Evolutionary conservation across 768 basidiomycete genomes (phyloP).

Genomic region (Xerocomellus dryophilus): DNA sequence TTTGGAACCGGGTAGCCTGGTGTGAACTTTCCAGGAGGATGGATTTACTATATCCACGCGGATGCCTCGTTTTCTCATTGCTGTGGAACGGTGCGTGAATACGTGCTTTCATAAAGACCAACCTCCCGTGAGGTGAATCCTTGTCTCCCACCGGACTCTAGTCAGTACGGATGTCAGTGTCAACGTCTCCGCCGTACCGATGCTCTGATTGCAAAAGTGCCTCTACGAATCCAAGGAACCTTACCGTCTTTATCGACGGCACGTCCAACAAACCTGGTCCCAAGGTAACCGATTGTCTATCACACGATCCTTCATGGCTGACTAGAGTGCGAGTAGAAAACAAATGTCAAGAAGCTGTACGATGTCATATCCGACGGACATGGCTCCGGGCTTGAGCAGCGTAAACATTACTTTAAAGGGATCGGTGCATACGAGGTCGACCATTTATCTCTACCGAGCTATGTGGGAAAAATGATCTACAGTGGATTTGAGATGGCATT

Average conservation of each 20-base stretch:
- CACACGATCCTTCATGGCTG: background rate
- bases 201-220: background rate
- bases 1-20: no score
- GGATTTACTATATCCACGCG: no score
- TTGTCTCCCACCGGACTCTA: background rate
- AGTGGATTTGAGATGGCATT: background rate
- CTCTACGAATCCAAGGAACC: slow-evolving; percentile 29
- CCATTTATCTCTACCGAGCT: no score
- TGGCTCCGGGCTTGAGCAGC: slow-evolving; percentile 9
- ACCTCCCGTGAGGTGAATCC: background rate
- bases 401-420: slow-evolving; percentile 31
- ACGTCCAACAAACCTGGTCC: slow-evolving; percentile 12
- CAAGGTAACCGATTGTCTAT: slow-evolving; percentile 38
- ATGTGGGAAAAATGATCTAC: no score
- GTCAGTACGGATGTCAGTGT: background rate
- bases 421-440: slow-evolving; percentile 27
- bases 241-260: slow-evolving; percentile 21
- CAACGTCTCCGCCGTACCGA: background rate
- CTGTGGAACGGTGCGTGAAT: background rate
- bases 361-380: slow-evolving; percentile 14
- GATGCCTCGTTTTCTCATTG: no score
- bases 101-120: background rate
- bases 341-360: slow-evolving; percentile 34
- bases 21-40: no score
- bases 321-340: slow-evolving; percentile 19